These are phyloP conservation scores for Aspergillus pseudoterreus DNA, from an alignment of 2,329 filamentous ascomycete species.

Conservation along the genomic window DNA sequence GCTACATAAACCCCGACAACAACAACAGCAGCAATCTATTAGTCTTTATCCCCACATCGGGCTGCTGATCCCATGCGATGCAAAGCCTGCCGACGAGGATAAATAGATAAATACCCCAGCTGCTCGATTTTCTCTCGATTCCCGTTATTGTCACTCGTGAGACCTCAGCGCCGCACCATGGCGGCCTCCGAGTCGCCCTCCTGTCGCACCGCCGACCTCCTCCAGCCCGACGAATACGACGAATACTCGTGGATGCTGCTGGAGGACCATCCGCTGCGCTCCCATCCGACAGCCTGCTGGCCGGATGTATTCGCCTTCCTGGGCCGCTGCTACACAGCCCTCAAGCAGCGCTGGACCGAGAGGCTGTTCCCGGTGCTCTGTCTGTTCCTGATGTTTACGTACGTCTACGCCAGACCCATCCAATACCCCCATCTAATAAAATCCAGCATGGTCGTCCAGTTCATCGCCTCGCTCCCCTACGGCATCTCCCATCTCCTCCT, in stretches of 20 bases:
- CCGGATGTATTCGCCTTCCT: constrained; percentile 22
- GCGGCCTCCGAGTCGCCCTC: not conserved
- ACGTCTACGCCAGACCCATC: not conserved
- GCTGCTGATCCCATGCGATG: no score
- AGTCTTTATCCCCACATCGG: no score
- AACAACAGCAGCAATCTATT: no score
- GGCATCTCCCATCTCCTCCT: constrained; percentile 14
- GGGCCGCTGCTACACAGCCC: constrained; percentile 10
- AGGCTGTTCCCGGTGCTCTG: constrained; percentile 19
- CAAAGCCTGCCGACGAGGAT: no score
- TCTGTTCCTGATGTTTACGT: constrained; percentile 23
- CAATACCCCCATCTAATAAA: no score
- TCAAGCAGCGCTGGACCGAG: constrained; percentile 19
- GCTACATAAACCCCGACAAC: no score
- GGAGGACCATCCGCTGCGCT: constrained; percentile 33
- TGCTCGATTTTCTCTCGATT: not conserved
- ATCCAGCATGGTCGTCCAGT: constrained; percentile 20
- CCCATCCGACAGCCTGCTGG: constrained; percentile 27
- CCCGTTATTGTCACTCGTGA: not conserved
- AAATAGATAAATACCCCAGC: no score
- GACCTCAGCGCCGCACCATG: constrained; percentile 2
- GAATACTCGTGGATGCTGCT: constrained; percentile 19
- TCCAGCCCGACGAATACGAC: constrained; percentile 8
- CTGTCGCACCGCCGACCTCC: not conserved
- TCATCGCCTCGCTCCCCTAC: constrained; percentile 17